phyloP scores from a whole-genome alignment of 1,139 yeast genomes.

The Geotrichum citri-aurantii region DNA sequence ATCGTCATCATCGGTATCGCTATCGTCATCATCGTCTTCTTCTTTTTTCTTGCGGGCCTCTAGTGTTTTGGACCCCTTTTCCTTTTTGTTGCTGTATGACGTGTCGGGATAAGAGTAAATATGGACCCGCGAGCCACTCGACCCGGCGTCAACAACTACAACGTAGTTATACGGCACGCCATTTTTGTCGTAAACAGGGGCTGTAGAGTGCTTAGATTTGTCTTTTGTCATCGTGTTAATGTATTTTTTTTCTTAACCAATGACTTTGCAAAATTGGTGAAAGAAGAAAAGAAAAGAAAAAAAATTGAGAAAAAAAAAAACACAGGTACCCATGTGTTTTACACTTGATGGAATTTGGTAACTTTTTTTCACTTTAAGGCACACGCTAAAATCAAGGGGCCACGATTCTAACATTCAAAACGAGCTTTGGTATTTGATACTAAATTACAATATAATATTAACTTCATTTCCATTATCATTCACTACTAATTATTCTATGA shows the following conservation, averaged over 20 bases:
- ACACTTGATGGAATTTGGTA: not conserved
- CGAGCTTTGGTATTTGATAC: not conserved
- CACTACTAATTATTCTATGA: not conserved
- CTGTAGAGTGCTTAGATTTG: constrained; percentile 7
- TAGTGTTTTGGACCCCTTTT: not conserved
- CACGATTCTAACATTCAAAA: not conserved
- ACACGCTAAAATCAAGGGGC: not conserved
- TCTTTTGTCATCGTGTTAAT: constrained; percentile 1
- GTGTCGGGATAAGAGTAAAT: constrained; percentile 63
- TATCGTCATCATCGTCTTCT: constrained; percentile 19
- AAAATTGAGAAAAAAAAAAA: not conserved
- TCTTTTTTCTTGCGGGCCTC: not conserved
- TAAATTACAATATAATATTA: not conserved
- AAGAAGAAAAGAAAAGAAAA: not conserved
- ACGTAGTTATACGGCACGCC: constrained; percentile 60
- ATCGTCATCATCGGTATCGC: constrained; percentile 23
- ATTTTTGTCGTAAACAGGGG: constrained; percentile 24
- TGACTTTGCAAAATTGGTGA: not conserved
- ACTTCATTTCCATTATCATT: not conserved
- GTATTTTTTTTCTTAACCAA: not conserved
- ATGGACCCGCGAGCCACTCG: constrained; percentile 72
- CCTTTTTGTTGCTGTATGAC: not conserved
- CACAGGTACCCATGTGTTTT: not conserved
- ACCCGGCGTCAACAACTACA: constrained; percentile 75
- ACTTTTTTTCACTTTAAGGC: not conserved